These are phyloP conservation scores for Diaporthe sp. DNA, from an alignment of 2,329 filamentous ascomycete species.

Conservation along the genomic window DNA sequence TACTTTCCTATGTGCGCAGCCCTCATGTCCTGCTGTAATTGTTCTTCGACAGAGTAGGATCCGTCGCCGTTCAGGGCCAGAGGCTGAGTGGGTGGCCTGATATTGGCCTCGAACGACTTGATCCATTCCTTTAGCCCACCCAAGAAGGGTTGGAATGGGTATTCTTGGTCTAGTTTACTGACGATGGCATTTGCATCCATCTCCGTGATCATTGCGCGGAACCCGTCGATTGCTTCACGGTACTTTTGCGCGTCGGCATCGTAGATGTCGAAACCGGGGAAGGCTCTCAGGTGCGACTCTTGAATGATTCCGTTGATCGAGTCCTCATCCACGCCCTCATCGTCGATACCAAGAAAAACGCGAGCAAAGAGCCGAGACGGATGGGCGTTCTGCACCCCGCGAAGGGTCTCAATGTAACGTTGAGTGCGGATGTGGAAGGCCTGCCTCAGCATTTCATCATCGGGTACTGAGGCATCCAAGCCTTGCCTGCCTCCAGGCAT, in stretches of 20 bases:
- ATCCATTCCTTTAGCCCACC: conserved; percentile 30
- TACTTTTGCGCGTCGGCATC: conserved; percentile 9
- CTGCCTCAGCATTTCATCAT: conserved; percentile 36
- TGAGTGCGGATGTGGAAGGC: conserved; percentile 51
- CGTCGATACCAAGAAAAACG: conserved; percentile 40
- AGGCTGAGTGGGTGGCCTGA: conserved; percentile 4
- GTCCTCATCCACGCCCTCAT: conserved; percentile 29
- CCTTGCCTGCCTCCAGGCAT: conserved; percentile 22
- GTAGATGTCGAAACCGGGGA: conserved; percentile 33
- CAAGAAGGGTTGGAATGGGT: conserved; percentile 31
- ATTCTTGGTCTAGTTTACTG: conserved; percentile 24
- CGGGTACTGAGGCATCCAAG: conserved; percentile 34
- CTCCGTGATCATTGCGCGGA: conserved; percentile 28
- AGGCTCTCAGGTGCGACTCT: conserved; percentile 37
- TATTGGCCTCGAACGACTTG: conserved; percentile 22
- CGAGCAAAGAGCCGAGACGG: conserved; percentile 40
- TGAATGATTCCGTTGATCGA: conserved; percentile 29
- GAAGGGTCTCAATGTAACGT: conserved; percentile 43
- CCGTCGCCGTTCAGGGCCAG: conserved; percentile 1
- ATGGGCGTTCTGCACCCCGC: conserved; percentile 25
- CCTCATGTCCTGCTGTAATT: conserved; percentile 19
- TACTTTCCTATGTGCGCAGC: conserved; percentile 24
- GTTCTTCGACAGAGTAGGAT: conserved; percentile 11
- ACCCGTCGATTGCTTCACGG: conserved; percentile 26
- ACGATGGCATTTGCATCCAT: conserved; percentile 28